Base-by-base conservation (phyloP, 805 yeast species). In the Cyberlindnera xylosilytica region DNA sequence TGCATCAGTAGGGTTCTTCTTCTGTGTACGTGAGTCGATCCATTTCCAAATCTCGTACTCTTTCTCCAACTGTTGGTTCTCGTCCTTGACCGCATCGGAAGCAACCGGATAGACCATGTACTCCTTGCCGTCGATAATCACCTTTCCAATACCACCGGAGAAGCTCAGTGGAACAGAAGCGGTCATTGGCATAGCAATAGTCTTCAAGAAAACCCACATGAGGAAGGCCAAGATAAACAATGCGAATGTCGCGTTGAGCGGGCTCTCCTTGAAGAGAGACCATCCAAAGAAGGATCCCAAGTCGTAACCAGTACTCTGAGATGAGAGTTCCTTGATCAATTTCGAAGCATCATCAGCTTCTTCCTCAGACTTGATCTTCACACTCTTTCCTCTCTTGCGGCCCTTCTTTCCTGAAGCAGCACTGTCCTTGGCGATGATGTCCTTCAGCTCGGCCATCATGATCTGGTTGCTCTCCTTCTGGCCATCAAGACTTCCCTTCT, bases 401-500 rank as follows among this genome's bases (percentile, higher is more conserved):
- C 43, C 50, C 34, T 38, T 52, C 28, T 42, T 52, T 16, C 47
- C 38, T 3, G 46, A 32, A 17, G 24, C 34, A 17, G 46, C 34
- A 9, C 45, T 34, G 28, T 36, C 46, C 12, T 50, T 52, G 1
- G 52, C 23, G 10, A 68, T 55, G 10, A 65, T 60, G 4, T 52
- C 54, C 37, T 57, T 61, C 5, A 69, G 23, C 41, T 75, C 78
- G 7, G 64, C 65, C 4, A 76, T 62, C 58, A 83, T 50, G 1
- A 71, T 64, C 5, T 44, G 50, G 40, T 76, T 69, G 0, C 83
- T 70, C 18, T 77, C 79, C 50, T 76, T 79, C 59, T 86, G 95
- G 0, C 93, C 95, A 31, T 81, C 79, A 43, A 81, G 74, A 5
- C 88, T 72, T 33, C 88, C 89, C 46, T 76, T 84, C 55, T 86